Conservation (phyloP, 352 stramenopile genomes). For the Peronospora destructor region DNA sequence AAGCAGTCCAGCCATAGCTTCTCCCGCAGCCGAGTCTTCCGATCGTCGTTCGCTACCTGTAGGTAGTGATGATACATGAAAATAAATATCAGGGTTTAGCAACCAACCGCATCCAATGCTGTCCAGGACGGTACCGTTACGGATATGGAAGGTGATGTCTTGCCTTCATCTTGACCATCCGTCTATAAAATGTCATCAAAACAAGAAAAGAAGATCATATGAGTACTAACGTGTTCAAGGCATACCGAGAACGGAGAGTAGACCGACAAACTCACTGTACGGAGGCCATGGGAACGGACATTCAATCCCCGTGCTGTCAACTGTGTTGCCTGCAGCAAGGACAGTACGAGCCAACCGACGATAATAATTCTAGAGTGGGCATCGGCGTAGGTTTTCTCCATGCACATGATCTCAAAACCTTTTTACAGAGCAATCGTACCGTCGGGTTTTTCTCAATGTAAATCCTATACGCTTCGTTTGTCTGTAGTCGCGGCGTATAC, state of each 20-base stretch:
- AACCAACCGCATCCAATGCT: not conserved
- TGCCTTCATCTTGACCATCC: constrained; percentile 9
- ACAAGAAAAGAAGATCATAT: not conserved
- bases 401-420: constrained; percentile 2
- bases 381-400: constrained; percentile 22
- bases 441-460: constrained; percentile 77
- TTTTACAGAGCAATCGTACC: constrained; percentile 27
- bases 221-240: constrained; percentile 7
- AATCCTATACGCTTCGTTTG: constrained; percentile 67
- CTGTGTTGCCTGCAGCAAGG: constrained; percentile 33
- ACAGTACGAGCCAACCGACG: constrained; percentile 24
- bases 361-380: constrained; percentile 24
- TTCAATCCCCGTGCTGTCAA: constrained; percentile 26
- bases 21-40: constrained; percentile 50
- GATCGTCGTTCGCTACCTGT: constrained; percentile 33
- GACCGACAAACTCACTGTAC: constrained; percentile 30
- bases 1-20: constrained; percentile 80
- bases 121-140: constrained; percentile 15
- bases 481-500: constrained; percentile 56
- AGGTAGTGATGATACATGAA: not conserved
- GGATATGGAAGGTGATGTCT: constrained; percentile 14
- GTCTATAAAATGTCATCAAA: constrained; percentile 5
- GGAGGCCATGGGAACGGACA: constrained; percentile 26
- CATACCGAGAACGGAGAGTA: constrained; percentile 14
- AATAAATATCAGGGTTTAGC: not conserved